Evolutionary conservation across 352 stramenopile genomes (phyloP).

Genomic region (Discostella stelligera): DNA sequence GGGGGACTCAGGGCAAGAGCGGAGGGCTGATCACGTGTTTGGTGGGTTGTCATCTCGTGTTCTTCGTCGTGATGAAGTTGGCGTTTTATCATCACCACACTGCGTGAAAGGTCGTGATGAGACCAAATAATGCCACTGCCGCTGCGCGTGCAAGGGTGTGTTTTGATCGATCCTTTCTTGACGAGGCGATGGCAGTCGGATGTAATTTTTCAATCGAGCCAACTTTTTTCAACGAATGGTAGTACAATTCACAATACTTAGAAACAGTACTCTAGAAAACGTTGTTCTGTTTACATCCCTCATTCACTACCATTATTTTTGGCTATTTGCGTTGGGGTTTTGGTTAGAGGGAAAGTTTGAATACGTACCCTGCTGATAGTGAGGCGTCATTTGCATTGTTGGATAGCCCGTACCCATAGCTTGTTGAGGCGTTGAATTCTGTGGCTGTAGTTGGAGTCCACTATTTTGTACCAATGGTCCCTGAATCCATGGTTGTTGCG

Average conservation of each 20-base stretch:
- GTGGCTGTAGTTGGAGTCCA: neutral
- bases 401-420: neutral
- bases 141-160: no score
- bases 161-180: no score
- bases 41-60: slow-evolving; percentile 66
- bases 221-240: no score
- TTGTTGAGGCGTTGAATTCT: neutral
- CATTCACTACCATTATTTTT: no score
- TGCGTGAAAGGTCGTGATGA: no score
- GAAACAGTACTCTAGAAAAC: no score
- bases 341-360: neutral
- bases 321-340: neutral
- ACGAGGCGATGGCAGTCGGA: no score
- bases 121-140: no score
- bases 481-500: neutral
- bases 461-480: no score
- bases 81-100: slow-evolving; percentile 62
- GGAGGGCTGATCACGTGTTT: slow-evolving; percentile 63
- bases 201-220: no score
- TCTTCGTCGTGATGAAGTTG: slow-evolving; percentile 77
- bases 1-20: slow-evolving; percentile 35
- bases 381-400: neutral
- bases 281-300: no score
- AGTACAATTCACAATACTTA: no score
- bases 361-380: neutral